These are phyloP conservation scores for Debaryomyces nepalensis DNA, from an alignment of 1,139 yeast species.

Conservation along the genomic window DNA sequence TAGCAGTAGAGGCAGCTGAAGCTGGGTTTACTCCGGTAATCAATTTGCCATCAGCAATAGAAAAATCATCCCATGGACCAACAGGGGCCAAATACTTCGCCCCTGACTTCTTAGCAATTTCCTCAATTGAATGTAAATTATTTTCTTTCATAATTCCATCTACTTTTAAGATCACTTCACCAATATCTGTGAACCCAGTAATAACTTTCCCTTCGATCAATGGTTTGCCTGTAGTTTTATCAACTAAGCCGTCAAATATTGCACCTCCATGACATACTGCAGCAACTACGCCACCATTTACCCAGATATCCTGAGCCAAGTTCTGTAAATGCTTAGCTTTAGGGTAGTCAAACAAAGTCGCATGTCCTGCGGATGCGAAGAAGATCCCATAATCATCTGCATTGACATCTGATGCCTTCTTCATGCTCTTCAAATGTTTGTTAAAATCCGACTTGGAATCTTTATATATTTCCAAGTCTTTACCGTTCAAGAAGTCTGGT, in stretches of 20 bases:
- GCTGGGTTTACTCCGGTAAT: slow-evolving; percentile 70
- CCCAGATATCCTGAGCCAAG: slow-evolving; percentile 50
- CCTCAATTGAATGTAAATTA: slow-evolving; percentile 39
- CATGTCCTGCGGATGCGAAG: slow-evolving; percentile 71
- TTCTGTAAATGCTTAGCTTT: slow-evolving; percentile 49
- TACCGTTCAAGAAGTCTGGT: slow-evolving; percentile 44
- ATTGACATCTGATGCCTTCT: slow-evolving; percentile 48
- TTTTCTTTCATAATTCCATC: slow-evolving; percentile 36
- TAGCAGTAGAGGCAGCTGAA: slow-evolving; percentile 56
- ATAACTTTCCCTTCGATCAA: slow-evolving; percentile 55
- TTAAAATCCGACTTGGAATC: slow-evolving; percentile 45
- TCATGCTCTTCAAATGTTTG: slow-evolving; percentile 35
- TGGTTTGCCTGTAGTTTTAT: slow-evolving; percentile 44
- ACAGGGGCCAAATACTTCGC: slow-evolving; percentile 50
- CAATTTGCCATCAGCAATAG: slow-evolving; percentile 56
- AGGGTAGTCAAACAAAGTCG: slow-evolving; percentile 61
- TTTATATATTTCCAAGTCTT: slow-evolving; percentile 43
- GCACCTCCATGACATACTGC: slow-evolving; percentile 76
- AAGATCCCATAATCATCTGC: slow-evolving; percentile 54
- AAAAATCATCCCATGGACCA: slow-evolving; percentile 57
- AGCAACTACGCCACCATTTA: slow-evolving; percentile 56
- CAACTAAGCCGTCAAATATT: slow-evolving; percentile 51
- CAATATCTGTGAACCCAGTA: slow-evolving; percentile 65
- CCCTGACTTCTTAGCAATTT: slow-evolving; percentile 39
- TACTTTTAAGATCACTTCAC: slow-evolving; percentile 51